These are phyloP conservation scores for Claviceps arundinis DNA, from an alignment of 2,329 filamentous ascomycete species.

Conservation along the genomic window DNA sequence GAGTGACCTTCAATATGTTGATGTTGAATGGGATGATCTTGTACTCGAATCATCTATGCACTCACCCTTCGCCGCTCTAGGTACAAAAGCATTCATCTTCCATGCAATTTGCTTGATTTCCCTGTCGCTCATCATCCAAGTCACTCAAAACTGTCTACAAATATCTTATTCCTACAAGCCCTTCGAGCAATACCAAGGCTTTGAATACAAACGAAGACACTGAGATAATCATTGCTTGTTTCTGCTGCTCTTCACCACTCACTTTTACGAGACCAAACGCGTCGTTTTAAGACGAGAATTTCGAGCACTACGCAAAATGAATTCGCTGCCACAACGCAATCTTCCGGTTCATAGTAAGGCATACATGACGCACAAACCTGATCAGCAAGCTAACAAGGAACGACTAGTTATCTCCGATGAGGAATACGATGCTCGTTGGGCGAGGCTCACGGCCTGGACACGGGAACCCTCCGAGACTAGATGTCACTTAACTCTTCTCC, in stretches of 20 bases:
- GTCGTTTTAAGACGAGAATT: neutral
- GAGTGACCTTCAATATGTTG: no score
- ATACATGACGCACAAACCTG: neutral
- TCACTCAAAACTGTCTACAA: neutral
- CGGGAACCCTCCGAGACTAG: neutral
- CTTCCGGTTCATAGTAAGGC: neutral
- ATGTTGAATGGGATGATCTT: no score
- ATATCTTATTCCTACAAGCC: neutral
- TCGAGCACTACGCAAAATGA: neutral
- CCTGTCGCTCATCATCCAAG: no score
- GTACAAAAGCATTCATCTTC: no score
- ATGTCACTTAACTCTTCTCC: neutral
- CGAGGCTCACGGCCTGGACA: neutral
- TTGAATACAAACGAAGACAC: neutral
- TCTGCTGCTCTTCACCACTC: neutral
- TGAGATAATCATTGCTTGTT: no score
- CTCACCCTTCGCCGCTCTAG: no score
- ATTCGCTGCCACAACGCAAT: neutral
- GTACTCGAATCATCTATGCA: no score
- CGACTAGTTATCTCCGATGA: conserved; percentile 8
- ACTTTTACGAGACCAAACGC: neutral
- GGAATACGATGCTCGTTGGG: conserved; percentile 22
- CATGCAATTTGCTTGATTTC: no score
- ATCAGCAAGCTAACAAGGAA: neutral
- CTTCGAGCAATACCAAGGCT: neutral